phyloP scores from a whole-genome alignment of 202 grass and related monocot genomes.

The Carex sylvatica region DNA sequence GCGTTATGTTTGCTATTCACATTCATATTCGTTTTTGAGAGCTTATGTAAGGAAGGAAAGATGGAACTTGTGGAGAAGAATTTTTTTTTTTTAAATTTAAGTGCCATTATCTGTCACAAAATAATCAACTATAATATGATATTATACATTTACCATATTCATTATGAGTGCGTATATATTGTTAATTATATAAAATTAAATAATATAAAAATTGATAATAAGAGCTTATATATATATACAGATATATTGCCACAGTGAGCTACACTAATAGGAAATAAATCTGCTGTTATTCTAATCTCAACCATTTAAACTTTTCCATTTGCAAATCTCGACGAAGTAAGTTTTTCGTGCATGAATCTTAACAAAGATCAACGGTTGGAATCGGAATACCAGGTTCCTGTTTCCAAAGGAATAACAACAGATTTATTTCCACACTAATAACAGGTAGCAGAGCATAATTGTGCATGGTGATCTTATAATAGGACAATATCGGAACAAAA shows the following conservation, averaged over 20 bases:
- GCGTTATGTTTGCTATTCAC: neutral
- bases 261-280: neutral
- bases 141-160: neutral
- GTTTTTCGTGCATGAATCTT: too few relatives aligned
- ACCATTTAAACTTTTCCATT: too few relatives aligned
- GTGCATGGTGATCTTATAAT: neutral
- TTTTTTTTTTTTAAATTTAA: too few relatives aligned
- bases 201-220: neutral
- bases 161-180: neutral
- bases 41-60: neutral
- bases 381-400: too few relatives aligned
- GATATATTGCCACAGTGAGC: neutral
- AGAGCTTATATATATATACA: neutral
- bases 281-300: too few relatives aligned
- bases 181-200: too few relatives aligned
- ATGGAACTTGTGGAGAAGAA: neutral
- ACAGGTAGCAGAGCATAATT: neutral
- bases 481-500: too few relatives aligned
- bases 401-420: too few relatives aligned
- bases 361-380: too few relatives aligned
- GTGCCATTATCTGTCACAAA: neutral
- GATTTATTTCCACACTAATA: too few relatives aligned
- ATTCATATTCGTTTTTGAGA: neutral
- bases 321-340: too few relatives aligned
- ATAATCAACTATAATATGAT: neutral